Percentiles rank a stretch among this genome's conserved stretches.
phyloP scores from a whole-genome alignment of 139 green algal species.

The Chlorella ohadii region DNA sequence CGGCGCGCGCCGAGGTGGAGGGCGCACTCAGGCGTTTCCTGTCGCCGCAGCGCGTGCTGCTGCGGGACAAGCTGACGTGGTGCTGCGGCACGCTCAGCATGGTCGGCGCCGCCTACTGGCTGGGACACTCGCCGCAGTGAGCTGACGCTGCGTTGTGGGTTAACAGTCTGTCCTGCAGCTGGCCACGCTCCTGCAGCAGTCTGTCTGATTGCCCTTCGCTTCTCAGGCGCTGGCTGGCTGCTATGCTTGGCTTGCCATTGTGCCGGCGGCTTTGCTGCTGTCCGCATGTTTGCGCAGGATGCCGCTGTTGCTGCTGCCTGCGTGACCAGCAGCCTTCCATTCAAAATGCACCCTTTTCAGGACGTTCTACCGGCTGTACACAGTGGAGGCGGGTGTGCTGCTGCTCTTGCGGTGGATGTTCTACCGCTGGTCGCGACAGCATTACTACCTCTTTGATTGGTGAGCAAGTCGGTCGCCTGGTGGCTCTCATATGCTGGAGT shows the following conservation, averaged over 20 bases:
- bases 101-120: slow-evolving; percentile 75
- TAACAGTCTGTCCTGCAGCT: no score
- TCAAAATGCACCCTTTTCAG: neutral
- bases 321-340: no score
- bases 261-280: no score
- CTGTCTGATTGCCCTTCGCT: no score
- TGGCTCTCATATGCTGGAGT: no score
- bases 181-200: no score
- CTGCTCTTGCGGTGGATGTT: slow-evolving; percentile 31
- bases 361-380: slow-evolving; percentile 85
- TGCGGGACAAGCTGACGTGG: slow-evolving; percentile 41
- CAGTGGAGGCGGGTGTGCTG: slow-evolving; percentile 48
- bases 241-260: no score
- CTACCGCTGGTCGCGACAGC: slow-evolving; percentile 36
- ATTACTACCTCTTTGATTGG: slow-evolving; percentile 82
- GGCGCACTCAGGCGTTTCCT: neutral
- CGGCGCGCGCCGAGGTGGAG: slow-evolving; percentile 6
- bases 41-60: slow-evolving; percentile 3
- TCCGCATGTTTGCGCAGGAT: no score
- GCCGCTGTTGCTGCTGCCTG: no score
- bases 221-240: no score
- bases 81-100: slow-evolving; percentile 27
- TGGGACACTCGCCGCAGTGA: slow-evolving; percentile 57
- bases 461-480: no score
- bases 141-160: neutral